A percentile compares a stretch with the other conserved stretches of the same genome.
Conservation (phyloP, 768 basidiomycete species). For the Pisolithus marmoratus region DNA sequence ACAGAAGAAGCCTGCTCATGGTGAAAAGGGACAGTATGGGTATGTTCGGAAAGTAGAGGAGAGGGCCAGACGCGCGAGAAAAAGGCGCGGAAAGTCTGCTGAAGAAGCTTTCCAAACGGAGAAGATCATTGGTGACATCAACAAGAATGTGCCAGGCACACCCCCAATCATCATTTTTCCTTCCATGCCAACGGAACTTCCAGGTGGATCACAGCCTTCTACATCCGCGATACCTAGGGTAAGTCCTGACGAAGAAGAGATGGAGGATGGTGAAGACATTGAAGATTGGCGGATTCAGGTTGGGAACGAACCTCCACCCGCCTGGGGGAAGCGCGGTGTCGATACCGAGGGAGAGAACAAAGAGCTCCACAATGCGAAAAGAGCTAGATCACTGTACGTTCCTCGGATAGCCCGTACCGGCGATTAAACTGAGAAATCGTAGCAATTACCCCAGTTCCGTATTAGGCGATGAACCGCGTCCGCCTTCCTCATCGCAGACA, state of each 20-base stretch:
- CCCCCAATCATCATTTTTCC: constrained; percentile 23
- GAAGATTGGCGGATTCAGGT: constrained; percentile 63
- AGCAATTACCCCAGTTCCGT: constrained; percentile 4
- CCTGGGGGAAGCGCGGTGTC: constrained; percentile 61
- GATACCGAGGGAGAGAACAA: constrained; percentile 31
- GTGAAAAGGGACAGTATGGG: constrained; percentile 79
- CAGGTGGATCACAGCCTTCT: constrained; percentile 24
- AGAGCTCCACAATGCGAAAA: constrained; percentile 33
- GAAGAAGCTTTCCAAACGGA: constrained; percentile 18
- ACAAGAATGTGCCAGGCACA: constrained; percentile 3
- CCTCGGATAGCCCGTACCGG: background rate
- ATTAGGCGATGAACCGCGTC: background rate
- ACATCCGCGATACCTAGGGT: constrained; percentile 22
- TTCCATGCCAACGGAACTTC: constrained; percentile 6
- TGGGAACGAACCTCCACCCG: constrained; percentile 57
- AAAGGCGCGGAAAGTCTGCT: constrained; percentile 36
- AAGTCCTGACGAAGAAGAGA: constrained; percentile 59
- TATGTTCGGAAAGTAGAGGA: constrained; percentile 74
- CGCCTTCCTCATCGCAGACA: constrained; percentile 2
- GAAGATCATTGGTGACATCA: constrained; percentile 8
- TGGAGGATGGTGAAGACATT: constrained; percentile 53
- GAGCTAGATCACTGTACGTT: constrained; percentile 37
- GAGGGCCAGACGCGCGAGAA: constrained; percentile 53
- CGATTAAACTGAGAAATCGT: constrained; percentile 1
- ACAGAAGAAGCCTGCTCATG: constrained; percentile 59